These are phyloP conservation scores for Myriosclerotinia duriaeana DNA, from an alignment of 2,329 filamentous ascomycete genomes.

Conservation along the genomic window DNA sequence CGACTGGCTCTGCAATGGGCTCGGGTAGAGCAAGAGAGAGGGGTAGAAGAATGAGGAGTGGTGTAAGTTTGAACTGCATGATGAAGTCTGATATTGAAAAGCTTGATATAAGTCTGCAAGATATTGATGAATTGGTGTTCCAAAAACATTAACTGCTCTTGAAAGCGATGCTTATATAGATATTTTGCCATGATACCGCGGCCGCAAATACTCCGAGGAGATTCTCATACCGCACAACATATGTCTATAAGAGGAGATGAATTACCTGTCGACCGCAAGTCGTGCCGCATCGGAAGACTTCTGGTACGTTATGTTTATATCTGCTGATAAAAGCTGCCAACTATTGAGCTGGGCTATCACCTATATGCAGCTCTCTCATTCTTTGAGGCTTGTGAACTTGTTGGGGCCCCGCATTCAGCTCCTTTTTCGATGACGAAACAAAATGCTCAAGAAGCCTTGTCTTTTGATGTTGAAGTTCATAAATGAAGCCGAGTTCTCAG, in stretches of 20 bases:
- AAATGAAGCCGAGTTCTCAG: neutral
- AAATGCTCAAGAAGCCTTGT: neutral
- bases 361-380: neutral
- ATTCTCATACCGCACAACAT: neutral
- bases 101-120: neutral
- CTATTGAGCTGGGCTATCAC: neutral
- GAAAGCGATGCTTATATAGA: neutral
- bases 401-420: neutral
- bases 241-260: neutral
- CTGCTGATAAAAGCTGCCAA: neutral
- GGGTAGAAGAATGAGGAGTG: conserved; percentile 8
- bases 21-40: conserved; percentile 6
- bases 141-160: neutral
- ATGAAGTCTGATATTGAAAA: neutral
- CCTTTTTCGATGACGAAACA: neutral
- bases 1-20: neutral
- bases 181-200: neutral
- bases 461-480: neutral
- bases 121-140: neutral
- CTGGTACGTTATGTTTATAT: neutral
- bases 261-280: neutral
- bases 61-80: conserved; percentile 15
- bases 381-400: neutral
- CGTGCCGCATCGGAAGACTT: neutral
- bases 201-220: neutral